phyloP scores from a whole-genome alignment of 1,139 yeast species.

The Kodamaea anthophila region DNA sequence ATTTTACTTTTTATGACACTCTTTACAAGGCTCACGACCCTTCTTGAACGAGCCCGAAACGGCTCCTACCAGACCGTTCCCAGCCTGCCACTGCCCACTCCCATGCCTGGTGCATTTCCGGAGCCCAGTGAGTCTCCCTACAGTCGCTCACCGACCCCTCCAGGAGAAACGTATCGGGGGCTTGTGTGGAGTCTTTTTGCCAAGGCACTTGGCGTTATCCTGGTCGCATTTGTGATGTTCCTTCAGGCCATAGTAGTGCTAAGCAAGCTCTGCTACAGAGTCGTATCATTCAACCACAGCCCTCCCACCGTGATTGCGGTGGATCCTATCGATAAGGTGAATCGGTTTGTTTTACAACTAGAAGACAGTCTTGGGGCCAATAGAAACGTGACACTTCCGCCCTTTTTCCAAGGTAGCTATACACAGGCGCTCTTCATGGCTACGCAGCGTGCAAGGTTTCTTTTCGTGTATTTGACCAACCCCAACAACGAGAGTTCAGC shows the following conservation, averaged over 20 bases:
- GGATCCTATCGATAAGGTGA: slow-evolving; percentile 34
- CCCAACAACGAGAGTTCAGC: slow-evolving; percentile 62
- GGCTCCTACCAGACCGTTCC: no score
- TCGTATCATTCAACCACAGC: neutral
- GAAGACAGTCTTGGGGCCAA: slow-evolving; percentile 29
- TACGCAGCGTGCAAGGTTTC: slow-evolving; percentile 60
- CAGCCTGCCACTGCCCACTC: no score
- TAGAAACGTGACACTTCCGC: slow-evolving; percentile 25
- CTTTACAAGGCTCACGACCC: slow-evolving; percentile 3
- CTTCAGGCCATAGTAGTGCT: slow-evolving; percentile 26
- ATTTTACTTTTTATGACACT: no score
- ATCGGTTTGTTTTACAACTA: slow-evolving; percentile 27
- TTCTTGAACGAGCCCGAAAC: slow-evolving; percentile 5
- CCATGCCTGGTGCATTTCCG: slow-evolving; percentile 12
- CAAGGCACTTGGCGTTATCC: slow-evolving; percentile 1
- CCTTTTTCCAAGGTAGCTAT: slow-evolving; percentile 68
- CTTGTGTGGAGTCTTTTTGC: neutral
- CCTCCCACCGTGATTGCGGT: slow-evolving; percentile 2
- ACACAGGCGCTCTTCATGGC: slow-evolving; percentile 68
- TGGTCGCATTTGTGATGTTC: slow-evolving; percentile 11
- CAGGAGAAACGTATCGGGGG: slow-evolving; percentile 1
- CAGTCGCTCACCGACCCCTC: neutral
- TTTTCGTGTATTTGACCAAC: slow-evolving; percentile 69
- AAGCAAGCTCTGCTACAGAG: slow-evolving; percentile 1
- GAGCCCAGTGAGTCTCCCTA: neutral